These are phyloP conservation scores for Tulasnella sp. DNA, from an alignment of 768 basidiomycete genomes.

Conservation along the genomic window DNA sequence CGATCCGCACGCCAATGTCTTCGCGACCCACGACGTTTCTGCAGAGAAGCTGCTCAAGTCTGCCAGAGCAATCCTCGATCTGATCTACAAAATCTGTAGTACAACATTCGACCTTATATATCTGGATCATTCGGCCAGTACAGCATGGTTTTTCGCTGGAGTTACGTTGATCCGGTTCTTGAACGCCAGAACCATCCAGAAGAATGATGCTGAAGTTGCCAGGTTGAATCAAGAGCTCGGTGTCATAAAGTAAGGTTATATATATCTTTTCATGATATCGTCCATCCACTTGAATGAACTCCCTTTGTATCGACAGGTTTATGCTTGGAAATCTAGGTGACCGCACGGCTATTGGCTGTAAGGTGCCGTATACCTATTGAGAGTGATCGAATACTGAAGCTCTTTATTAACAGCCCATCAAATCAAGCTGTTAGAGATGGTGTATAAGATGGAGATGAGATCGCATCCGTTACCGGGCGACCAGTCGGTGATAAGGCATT, in stretches of 20 bases:
- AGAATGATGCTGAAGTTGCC: constrained; percentile 43
- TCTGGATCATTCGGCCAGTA: constrained; percentile 56
- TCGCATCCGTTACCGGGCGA: too few species aligned
- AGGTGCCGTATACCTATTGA: not conserved
- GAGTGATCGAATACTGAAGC: not conserved
- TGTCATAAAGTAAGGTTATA: constrained; percentile 53
- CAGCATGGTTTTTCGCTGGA: constrained; percentile 57
- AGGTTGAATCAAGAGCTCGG: constrained; percentile 53
- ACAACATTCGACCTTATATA: constrained; percentile 65
- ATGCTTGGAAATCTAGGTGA: constrained; percentile 9
- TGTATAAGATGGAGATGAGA: constrained; percentile 9
- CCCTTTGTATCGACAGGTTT: constrained; percentile 1
- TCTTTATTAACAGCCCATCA: not conserved
- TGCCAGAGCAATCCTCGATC: constrained; percentile 53
- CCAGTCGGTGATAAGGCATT: too few species aligned
- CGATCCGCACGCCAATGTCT: constrained; percentile 62
- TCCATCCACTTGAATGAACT: too few species aligned
- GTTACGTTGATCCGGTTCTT: constrained; percentile 57
- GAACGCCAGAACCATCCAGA: constrained; percentile 48
- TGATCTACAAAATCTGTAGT: constrained; percentile 51
- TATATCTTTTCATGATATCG: too few species aligned
- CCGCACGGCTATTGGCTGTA: constrained; percentile 9
- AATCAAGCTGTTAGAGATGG: constrained; percentile 12
- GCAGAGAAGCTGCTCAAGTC: constrained; percentile 58
- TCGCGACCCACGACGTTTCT: constrained; percentile 50